phyloP scores from a whole-genome alignment of 140 eudicot genomes.

The Cichorium intybus region DNA sequence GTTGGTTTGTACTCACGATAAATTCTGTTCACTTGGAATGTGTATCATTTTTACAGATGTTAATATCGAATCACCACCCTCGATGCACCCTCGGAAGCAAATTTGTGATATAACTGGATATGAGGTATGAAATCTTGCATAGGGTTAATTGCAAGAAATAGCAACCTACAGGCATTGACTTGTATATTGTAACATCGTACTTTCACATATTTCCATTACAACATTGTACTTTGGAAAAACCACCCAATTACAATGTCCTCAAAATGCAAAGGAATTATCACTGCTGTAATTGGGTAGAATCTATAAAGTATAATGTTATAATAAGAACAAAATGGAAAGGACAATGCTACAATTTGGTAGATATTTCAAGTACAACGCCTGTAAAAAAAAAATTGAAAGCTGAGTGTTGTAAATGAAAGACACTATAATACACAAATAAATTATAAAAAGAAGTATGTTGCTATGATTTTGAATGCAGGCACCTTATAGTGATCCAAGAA shows the following conservation, averaged over 20 bases:
- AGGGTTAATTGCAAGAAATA: not conserved
- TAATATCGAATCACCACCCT: slow-evolving; percentile 86
- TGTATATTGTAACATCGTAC: no score
- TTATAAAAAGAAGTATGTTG: not conserved
- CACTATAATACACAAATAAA: no score
- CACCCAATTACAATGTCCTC: no score
- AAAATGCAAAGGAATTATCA: no score
- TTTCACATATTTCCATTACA: no score
- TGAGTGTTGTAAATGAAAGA: no score
- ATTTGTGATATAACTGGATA: slow-evolving; percentile 95
- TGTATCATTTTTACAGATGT: slow-evolving; percentile 61
- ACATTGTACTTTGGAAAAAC: no score
- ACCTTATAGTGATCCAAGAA: slow-evolving; percentile 88
- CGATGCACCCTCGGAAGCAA: slow-evolving; percentile 89
- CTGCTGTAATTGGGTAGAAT: not conserved
- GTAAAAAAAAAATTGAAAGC: no score
- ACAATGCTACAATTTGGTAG: no score
- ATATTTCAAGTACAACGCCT: no score
- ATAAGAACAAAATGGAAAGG: no score
- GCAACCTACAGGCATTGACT: not conserved
- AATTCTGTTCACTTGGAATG: not conserved
- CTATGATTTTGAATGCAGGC: slow-evolving; percentile 48
- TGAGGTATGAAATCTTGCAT: slow-evolving; percentile 49
- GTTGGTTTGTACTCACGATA: no score
- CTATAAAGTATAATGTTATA: not conserved